A percentile compares a stretch with the other conserved stretches of the same genome.
These are phyloP conservation scores for Grosmannia clavigera DNA, from an alignment of 2,329 filamentous ascomycete genomes.

Conservation along the genomic window DNA sequence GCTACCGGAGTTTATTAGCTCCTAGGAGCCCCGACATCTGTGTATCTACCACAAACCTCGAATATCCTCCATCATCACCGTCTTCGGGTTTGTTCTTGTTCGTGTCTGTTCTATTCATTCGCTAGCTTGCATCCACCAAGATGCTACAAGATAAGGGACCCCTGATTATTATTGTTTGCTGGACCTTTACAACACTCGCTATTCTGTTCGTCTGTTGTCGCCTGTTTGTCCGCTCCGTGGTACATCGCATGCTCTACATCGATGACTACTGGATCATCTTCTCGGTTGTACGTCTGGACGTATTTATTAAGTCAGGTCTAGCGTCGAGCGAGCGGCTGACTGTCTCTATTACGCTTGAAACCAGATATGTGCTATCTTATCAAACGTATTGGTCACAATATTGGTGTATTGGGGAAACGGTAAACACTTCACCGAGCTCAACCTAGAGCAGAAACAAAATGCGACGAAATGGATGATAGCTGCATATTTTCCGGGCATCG, in stretches of 20 bases:
- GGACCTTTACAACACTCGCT: background rate
- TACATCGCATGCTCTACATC: background rate
- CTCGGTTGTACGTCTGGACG: background rate
- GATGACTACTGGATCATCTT: slow-evolving; percentile 1
- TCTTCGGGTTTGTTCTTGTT: background rate
- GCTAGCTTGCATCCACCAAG: background rate
- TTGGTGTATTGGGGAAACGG: slow-evolving; percentile 1
- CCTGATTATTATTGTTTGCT: background rate
- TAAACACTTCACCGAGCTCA: background rate
- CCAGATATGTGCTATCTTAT: background rate
- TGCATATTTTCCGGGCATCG: background rate
- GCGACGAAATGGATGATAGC: slow-evolving; percentile 1
- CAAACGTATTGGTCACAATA: background rate
- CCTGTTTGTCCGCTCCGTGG: background rate
- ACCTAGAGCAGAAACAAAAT: background rate
- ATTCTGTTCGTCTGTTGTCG: background rate
- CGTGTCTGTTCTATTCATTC: background rate
- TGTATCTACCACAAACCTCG: background rate
- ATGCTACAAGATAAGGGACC: slow-evolving; percentile 1
- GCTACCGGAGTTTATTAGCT: too few species aligned
- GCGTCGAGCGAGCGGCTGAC: background rate
- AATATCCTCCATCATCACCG: background rate
- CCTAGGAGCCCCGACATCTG: background rate
- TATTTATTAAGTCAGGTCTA: background rate
- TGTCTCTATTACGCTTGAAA: background rate